These are phyloP conservation scores for Hyphopichia pseudoburtonii DNA, from an alignment of 1,139 yeast genomes.

Conservation along the genomic window DNA sequence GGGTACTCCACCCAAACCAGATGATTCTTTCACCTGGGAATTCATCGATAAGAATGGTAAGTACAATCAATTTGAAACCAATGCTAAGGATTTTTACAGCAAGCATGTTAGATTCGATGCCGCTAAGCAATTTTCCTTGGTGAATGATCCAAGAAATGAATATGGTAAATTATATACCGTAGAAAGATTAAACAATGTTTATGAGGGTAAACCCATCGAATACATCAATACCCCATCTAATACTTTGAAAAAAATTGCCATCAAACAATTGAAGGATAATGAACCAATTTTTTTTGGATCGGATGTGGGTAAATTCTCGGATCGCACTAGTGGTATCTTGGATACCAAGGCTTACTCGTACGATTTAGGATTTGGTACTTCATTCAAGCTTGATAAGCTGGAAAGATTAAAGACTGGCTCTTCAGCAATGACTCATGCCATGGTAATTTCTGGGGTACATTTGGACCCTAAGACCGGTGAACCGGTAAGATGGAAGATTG, in stretches of 20 bases:
- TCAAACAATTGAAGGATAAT: conserved; percentile 64
- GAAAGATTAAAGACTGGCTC: conserved; percentile 56
- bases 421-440: conserved; percentile 81
- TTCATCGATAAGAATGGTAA: conserved; percentile 71
- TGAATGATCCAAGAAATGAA: conserved; percentile 78
- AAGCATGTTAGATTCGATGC: conserved; percentile 55
- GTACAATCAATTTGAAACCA: conserved; percentile 50
- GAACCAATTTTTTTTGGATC: conserved; percentile 85
- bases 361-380: conserved; percentile 60
- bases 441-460: conserved; percentile 78
- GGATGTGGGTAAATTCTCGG: conserved; percentile 75
- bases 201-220: conserved; percentile 63
- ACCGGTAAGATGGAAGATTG: conserved; percentile 79
- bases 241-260: conserved; percentile 57
- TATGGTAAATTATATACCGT: conserved; percentile 64
- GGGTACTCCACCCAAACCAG: conserved; percentile 77
- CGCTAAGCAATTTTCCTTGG: conserved; percentile 58
- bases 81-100: conserved; percentile 63
- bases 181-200: conserved; percentile 70
- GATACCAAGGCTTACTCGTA: conserved; percentile 70
- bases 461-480: conserved; percentile 31
- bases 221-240: conserved; percentile 68
- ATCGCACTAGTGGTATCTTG: conserved; percentile 61
- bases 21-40: conserved; percentile 69
- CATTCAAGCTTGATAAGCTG: conserved; percentile 47